Percentiles rank a stretch among this genome's conserved stretches.
Evolutionary conservation across 179 eudicot species (phyloP).

Genomic region (Carnegiea gigantea): DNA sequence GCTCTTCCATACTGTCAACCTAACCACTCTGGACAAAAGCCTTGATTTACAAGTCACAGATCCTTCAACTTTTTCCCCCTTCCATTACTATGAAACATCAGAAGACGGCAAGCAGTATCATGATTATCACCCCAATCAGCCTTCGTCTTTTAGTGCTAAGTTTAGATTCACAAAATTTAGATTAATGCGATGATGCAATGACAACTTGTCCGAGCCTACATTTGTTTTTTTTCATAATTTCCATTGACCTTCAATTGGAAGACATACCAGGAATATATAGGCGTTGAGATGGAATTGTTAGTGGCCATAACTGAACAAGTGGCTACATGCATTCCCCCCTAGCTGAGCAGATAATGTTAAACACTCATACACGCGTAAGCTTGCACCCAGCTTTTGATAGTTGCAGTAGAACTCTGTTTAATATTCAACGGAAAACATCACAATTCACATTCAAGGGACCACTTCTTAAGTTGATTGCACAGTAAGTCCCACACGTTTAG

Average conservation of each 20-base stretch:
- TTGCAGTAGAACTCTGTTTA: background rate
- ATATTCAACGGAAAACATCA: background rate
- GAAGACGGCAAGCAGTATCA: background rate
- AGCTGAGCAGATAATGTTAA: background rate
- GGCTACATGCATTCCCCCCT: background rate
- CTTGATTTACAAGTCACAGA: too few relatives aligned
- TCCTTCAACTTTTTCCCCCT: background rate
- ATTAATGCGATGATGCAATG: background rate
- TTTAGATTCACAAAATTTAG: background rate
- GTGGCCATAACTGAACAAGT: background rate
- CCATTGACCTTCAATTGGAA: background rate
- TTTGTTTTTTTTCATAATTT: background rate
- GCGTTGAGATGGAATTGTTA: too few relatives aligned
- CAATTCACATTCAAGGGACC: background rate
- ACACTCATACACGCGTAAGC: background rate
- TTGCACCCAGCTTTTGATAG: background rate
- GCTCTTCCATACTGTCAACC: too few relatives aligned
- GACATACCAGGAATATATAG: background rate
- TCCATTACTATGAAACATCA: background rate
- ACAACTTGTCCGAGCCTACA: background rate
- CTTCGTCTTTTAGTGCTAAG: background rate
- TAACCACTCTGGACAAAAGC: too few relatives aligned
- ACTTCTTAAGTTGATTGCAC: background rate
- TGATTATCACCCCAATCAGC: background rate
- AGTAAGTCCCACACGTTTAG: background rate